Base-by-base conservation (phyloP, 257 asterid species). In the Anisodus acutangulus region DNA sequence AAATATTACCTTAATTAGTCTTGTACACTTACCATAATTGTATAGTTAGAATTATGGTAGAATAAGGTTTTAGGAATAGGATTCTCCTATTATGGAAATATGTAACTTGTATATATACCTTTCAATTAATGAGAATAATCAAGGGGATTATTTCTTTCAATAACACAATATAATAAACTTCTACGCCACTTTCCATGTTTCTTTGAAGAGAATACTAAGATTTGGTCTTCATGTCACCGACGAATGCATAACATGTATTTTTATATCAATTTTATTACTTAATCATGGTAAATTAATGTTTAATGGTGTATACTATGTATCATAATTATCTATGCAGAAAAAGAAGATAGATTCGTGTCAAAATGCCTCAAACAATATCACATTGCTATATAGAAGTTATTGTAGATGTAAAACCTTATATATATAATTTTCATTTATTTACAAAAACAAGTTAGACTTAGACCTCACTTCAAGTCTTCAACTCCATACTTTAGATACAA, bases 231-330 rank as follows among this genome's bases (percentile, higher is more conserved):
- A 12, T 68, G 6, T 60, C 2, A 3, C 15, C 6, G 76, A 66
- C 31, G 9, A 31, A 12, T 68, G 37, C 22, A 0, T 6, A 13
- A 3, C 37, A 16, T 37, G 8, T 41, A 8, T 70, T 41, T 39
- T 16, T 22, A 22, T 22, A 22, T 22, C 26, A 22, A 22, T 22
- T 55, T 55, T 70, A 70, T 3, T 2, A 17, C 1, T 70, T n/a
- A 69, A 41, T 41, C 4, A 41, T 9, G 2, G 5, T 8, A 70
- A 17, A 41, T 4, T 70, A 17, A 41, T 17, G 4, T 16, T 1
- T 0, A 2, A 35, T 0, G 0, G 0, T 13, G 22, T 37, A 68
- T 37, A 66, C n/a, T 0, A 4, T 0, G 2, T 11, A 66, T 10
- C 71, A 7, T 67, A 0, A 0, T 16, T 9, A 11, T 55, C 4